Evolutionary conservation across 352 stramenopile genomes (phyloP).

Genomic region (Pythium rhizo-oryzae): DNA sequence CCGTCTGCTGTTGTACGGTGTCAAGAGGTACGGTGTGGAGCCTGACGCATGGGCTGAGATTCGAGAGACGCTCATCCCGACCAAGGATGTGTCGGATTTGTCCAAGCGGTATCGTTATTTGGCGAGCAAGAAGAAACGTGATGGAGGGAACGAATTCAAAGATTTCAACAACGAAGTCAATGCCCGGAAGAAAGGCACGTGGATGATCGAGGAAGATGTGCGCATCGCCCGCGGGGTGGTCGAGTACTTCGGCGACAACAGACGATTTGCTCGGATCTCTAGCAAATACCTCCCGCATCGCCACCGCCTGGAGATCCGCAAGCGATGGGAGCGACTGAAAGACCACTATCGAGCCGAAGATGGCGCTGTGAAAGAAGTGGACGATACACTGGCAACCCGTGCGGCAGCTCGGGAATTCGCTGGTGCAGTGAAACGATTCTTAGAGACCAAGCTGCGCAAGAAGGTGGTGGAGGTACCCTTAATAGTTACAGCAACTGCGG

Average conservation of each 20-base stretch:
- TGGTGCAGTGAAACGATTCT: slow-evolving; percentile 51
- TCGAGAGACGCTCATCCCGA: slow-evolving; percentile 60
- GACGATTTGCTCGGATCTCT: slow-evolving; percentile 60
- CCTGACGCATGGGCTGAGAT: slow-evolving; percentile 68
- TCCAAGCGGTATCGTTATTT: slow-evolving; percentile 76
- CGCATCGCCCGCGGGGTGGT: slow-evolving; percentile 71
- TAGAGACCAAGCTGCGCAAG: slow-evolving; percentile 33
- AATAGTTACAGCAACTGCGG: neutral
- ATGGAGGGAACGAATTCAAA: slow-evolving; percentile 59
- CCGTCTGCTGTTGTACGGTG: slow-evolving; percentile 61
- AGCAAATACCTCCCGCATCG: slow-evolving; percentile 72
- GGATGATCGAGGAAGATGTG: slow-evolving; percentile 83
- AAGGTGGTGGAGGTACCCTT: slow-evolving; percentile 8
- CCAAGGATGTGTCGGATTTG: slow-evolving; percentile 50
- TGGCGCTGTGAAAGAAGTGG: slow-evolving; percentile 8
- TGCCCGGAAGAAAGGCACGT: slow-evolving; percentile 43
- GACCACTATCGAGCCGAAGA: slow-evolving; percentile 29
- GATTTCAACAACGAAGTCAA: slow-evolving; percentile 48
- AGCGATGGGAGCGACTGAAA: slow-evolving; percentile 56
- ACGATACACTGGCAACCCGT: neutral
- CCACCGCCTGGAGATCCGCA: slow-evolving; percentile 62
- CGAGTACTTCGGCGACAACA: slow-evolving; percentile 63
- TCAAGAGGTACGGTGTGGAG: slow-evolving; percentile 60
- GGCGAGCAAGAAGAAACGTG: slow-evolving; percentile 49
- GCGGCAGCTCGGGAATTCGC: slow-evolving; percentile 48